Percentiles rank a stretch among this genome's conserved stretches.
These are phyloP conservation scores for Kazachstania kunashirensis DNA, from an alignment of 805 yeast genomes.

Conservation along the genomic window DNA sequence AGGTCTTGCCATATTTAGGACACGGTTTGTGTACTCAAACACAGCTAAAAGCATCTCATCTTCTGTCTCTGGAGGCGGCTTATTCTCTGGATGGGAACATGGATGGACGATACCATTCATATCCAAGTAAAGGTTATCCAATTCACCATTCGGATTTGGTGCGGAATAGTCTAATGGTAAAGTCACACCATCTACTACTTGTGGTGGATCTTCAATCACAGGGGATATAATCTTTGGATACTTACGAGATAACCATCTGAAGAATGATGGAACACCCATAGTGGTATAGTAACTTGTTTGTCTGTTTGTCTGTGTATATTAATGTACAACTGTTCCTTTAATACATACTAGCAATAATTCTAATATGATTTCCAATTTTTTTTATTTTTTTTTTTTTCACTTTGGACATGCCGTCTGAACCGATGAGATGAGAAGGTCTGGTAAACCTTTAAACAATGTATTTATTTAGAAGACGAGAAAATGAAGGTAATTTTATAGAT, in stretches of 20 bases:
- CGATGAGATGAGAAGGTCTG: too few species aligned
- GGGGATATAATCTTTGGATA: slow-evolving; percentile 93
- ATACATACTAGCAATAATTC: too few species aligned
- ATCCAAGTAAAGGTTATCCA: slow-evolving; percentile 86
- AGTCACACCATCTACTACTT: slow-evolving; percentile 47
- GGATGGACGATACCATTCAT: slow-evolving; percentile 99
- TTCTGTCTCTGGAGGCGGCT: slow-evolving; percentile 92
- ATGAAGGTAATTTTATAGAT: too few species aligned
- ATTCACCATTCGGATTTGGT: slow-evolving; percentile 91
- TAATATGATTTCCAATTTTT: too few species aligned
- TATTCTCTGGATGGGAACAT: slow-evolving; percentile 95
- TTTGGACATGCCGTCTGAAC: too few species aligned
- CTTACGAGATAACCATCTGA: slow-evolving; percentile 88
- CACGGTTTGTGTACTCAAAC: slow-evolving; percentile 86
- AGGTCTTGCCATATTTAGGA: slow-evolving; percentile 88
- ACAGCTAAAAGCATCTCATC: slow-evolving; percentile 94
- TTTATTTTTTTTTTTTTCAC: too few species aligned
- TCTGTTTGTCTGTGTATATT: too few species aligned
- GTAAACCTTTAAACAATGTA: too few species aligned
- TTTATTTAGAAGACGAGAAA: too few species aligned
- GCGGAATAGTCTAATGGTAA: slow-evolving; percentile 59
- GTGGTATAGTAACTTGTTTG: too few species aligned
- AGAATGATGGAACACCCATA: slow-evolving; percentile 97
- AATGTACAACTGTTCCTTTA: too few species aligned
- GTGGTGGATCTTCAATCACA: slow-evolving; percentile 65